Percentiles rank a stretch among this genome's conserved stretches.
Conservation (phyloP, 176 grass and related monocot species). For the Raddia distichophylla region DNA sequence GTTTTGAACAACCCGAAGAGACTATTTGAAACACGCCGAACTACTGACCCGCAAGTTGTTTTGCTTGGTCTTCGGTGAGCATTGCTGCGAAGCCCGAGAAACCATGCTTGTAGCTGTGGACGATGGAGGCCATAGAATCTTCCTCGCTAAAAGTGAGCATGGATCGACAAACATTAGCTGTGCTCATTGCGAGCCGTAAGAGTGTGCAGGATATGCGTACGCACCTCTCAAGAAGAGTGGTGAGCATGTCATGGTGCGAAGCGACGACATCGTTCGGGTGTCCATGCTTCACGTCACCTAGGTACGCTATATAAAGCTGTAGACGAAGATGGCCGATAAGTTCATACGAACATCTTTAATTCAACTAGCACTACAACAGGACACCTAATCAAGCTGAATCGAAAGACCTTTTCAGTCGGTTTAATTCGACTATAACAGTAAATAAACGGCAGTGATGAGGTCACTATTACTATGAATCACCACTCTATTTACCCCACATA, state of each 20-base stretch:
- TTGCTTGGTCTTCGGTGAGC: constrained; percentile 54
- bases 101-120: constrained; percentile 67
- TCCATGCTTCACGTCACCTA: constrained; percentile 38
- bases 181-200: too few species aligned
- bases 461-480: too few species aligned
- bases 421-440: too few species aligned
- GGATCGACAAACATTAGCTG: too few species aligned
- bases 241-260: constrained; percentile 52
- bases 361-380: too few species aligned
- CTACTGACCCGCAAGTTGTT: constrained; percentile 48
- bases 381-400: too few species aligned
- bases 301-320: constrained; percentile 40
- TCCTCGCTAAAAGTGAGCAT: constrained; percentile 42
- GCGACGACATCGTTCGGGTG: neutral
- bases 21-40: neutral
- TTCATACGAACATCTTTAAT: neutral
- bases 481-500: neutral
- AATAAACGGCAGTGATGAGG: too few species aligned
- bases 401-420: too few species aligned
- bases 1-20: too few species aligned
- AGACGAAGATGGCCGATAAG: neutral
- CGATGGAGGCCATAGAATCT: constrained; percentile 54
- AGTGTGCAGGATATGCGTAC: too few species aligned
- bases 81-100: constrained; percentile 74
- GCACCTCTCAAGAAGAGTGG: constrained; percentile 36